phyloP scores from a whole-genome alignment of 129 eudicot species.

The Sambucus nigra region DNA sequence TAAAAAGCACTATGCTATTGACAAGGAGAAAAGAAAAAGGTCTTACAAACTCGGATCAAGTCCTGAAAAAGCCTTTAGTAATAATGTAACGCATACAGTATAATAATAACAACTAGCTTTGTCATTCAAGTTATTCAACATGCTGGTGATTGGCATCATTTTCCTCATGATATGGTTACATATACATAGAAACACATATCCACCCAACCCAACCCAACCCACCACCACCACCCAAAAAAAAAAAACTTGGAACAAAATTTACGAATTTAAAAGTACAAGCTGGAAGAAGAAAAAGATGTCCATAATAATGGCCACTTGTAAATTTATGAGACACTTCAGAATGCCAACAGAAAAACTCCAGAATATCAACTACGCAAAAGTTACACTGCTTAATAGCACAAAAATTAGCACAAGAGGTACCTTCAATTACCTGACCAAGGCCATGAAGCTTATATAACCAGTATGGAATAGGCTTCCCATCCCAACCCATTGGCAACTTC shows the following conservation, averaged over 20 bases:
- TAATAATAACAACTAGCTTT: too few species aligned
- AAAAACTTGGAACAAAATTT: too few species aligned
- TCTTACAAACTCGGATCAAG: too few species aligned
- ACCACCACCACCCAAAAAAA: too few species aligned
- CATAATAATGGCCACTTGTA: neutral
- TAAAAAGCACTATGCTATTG: neutral
- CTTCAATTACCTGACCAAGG: conserved; percentile 59
- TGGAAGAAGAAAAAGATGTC: too few species aligned
- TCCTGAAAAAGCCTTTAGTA: neutral
- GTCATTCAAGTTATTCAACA: neutral
- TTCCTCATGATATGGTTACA: too few species aligned
- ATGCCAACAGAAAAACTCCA: neutral
- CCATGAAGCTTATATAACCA: conserved; percentile 99
- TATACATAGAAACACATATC: too few species aligned
- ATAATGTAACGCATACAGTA: too few species aligned
- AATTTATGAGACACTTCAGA: neutral
- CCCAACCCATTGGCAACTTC: conserved; percentile 98
- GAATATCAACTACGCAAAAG: neutral
- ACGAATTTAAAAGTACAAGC: too few species aligned
- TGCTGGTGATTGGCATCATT: neutral
- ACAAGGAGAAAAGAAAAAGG: too few species aligned
- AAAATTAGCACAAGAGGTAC: neutral
- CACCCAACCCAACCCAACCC: too few species aligned
- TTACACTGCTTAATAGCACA: neutral
- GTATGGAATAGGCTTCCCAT: conserved; percentile 97